Percentiles rank a stretch among this genome's conserved stretches.
phyloP scores from a whole-genome alignment of 176 grass and related monocot species.

The Musa troglodytarum region DNA sequence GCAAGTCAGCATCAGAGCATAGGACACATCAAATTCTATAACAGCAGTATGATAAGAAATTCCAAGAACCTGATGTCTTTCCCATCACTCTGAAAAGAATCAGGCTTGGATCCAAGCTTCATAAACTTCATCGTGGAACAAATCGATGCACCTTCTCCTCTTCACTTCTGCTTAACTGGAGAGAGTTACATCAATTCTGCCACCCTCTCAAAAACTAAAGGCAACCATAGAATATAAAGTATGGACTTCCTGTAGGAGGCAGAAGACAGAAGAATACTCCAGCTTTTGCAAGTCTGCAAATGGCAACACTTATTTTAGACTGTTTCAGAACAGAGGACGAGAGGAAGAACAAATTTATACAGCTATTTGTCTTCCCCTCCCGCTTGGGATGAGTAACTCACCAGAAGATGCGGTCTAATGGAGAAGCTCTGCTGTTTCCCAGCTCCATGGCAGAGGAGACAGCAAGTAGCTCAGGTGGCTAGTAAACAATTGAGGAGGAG shows the following conservation, averaged over 20 bases:
- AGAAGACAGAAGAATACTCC: slow-evolving; percentile 38
- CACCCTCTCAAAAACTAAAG: slow-evolving; percentile 22
- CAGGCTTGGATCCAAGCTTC: slow-evolving; percentile 95
- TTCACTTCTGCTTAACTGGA: slow-evolving; percentile 1
- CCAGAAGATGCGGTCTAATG: slow-evolving; percentile 35
- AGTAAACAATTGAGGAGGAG: slow-evolving; percentile 10
- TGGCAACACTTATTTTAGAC: slow-evolving; percentile 26
- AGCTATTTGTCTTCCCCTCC: neutral
- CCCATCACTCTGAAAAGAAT: slow-evolving; percentile 78
- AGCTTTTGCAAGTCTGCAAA: slow-evolving; percentile 33
- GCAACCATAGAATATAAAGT: slow-evolving; percentile 5
- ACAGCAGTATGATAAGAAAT: slow-evolving; percentile 9
- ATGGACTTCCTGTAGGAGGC: neutral
- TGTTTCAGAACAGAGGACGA: slow-evolving; percentile 18
- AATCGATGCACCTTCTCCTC: slow-evolving; percentile 7
- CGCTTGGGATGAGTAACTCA: neutral
- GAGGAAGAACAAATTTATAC: slow-evolving; percentile 29
- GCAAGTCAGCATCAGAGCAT: neutral
- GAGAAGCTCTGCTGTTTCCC: neutral
- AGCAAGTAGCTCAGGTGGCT: neutral
- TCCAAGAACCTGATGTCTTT: slow-evolving; percentile 55
- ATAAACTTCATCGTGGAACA: slow-evolving; percentile 87
- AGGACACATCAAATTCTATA: slow-evolving; percentile 2
- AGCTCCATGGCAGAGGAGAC: slow-evolving; percentile 6
- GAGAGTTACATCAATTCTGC: slow-evolving; percentile 8